phyloP scores from a whole-genome alignment of 495 filamentous ascomycete genomes.

The Neurospora sp. region DNA sequence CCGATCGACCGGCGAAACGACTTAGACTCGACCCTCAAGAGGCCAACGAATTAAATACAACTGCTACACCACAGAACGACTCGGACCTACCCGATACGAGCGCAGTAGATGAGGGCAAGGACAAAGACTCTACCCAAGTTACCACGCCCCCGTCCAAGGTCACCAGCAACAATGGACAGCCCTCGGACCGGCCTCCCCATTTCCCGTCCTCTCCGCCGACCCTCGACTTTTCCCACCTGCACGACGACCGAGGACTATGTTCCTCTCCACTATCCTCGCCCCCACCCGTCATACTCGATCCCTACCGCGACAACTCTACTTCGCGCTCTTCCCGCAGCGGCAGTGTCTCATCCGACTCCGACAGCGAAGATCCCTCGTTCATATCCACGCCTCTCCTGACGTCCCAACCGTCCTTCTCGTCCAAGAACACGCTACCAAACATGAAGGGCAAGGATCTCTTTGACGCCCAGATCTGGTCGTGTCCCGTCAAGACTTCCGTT shows the following conservation, averaged over 20 bases:
- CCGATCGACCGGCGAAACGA: constrained; percentile 33
- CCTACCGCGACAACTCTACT: constrained; percentile 29
- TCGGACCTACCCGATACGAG: background rate
- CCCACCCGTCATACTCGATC: constrained; percentile 32
- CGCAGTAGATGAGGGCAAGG: background rate
- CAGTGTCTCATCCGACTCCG: constrained; percentile 22
- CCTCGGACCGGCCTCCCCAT: background rate
- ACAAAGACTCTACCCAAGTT: background rate
- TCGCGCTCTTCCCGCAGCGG: constrained; percentile 11
- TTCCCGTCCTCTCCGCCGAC: constrained; percentile 17
- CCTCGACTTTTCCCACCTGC: constrained; percentile 2
- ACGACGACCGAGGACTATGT: constrained; percentile 8
- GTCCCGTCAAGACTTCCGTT: constrained; percentile 49
- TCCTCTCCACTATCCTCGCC: constrained; percentile 40
- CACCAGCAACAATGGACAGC: background rate
- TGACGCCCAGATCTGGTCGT: constrained; percentile 54
- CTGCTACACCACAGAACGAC: background rate
- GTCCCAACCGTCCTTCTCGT: constrained; percentile 28
- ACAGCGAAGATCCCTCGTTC: constrained; percentile 28
- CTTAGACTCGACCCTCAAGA: constrained; percentile 15
- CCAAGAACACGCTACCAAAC: constrained; percentile 32
- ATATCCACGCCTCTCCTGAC: constrained; percentile 25
- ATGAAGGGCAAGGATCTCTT: constrained; percentile 60
- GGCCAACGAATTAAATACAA: background rate
- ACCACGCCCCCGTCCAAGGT: background rate